Percentiles rank a stretch among this genome's conserved stretches.
These are phyloP conservation scores for Pachysandra terminalis DNA, from an alignment of 164 flowering plant genomes.

Conservation along the genomic window DNA sequence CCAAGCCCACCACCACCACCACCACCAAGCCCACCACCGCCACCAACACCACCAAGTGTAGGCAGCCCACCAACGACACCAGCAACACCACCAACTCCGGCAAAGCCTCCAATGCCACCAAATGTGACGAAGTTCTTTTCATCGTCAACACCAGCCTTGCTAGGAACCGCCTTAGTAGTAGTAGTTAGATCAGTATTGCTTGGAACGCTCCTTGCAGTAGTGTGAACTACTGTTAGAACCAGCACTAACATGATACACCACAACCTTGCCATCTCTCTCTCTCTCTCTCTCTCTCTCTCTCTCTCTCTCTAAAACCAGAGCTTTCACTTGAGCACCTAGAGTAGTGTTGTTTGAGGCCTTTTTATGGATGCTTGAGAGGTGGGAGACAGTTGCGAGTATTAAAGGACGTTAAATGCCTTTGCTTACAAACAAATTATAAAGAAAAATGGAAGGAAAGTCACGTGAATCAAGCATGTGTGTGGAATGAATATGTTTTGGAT, in stretches of 20 bases:
- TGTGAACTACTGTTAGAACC: conserved; percentile 16
- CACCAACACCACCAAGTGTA: conserved; percentile 10
- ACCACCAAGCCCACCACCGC: too few species aligned
- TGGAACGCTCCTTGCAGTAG: too few species aligned
- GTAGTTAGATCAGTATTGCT: too few species aligned
- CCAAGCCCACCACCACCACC: too few species aligned
- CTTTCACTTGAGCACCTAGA: too few species aligned
- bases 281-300: background rate
- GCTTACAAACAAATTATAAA: too few species aligned
- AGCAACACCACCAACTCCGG: conserved; percentile 23
- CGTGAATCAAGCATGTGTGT: too few species aligned
- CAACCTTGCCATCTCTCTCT: conserved; percentile 25
- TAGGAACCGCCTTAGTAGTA: conserved; percentile 27
- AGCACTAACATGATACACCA: conserved; percentile 17
- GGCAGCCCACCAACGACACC: conserved; percentile 2
- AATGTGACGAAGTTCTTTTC: conserved; percentile 35
- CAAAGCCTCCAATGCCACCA: conserved; percentile 43
- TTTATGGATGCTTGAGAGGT: background rate
- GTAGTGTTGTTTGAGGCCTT: too few species aligned
- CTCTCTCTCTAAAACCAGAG: too few species aligned
- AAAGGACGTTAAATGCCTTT: conserved; percentile 25
- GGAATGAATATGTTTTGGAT: too few species aligned
- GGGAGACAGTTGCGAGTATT: conserved; percentile 23
- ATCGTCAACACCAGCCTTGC: conserved; percentile 31
- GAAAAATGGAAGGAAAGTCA: too few species aligned